Evolutionary conservation across 805 yeast genomes (phyloP), one percentile per base, ranked within the genome.

Genomic region (Candida incommunis): DNA sequence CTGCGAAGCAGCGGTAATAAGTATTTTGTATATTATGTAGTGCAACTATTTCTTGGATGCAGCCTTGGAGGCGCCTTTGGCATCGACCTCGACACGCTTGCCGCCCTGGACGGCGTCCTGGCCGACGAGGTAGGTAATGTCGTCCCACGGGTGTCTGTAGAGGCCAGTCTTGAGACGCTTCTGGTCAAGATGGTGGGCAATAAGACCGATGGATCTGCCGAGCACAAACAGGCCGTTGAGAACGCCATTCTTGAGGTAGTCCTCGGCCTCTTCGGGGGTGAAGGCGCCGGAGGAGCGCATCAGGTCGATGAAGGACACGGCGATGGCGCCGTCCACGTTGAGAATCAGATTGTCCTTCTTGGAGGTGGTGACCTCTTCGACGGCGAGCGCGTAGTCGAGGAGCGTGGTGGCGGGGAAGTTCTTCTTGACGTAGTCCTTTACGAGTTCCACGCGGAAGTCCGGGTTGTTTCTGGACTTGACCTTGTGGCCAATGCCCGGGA

Each of bases 101-200:
- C 47, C 48, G 40, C 57, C 54, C 43, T 53, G 57, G 46, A 62
- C 56, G 29, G 61, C 58, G 41, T 64, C 65, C 53, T 60, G 60
- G 43, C 65, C 65, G 43, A 65, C 64, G 45, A 65, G 52, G 52
- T 67, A 67, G 46, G 71, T 68, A 52, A 67, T 67, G 48, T 67
- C 72, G 49, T 67, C 72, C 72, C 72, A 68, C 15, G 72, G 72
- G 51, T 67, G 72, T 43, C 72, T 59, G 62, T 67, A 67, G 23
- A 67, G 58, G 23, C 71, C 71, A 41, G 71, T 67, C 58, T 66
- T 63, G 53, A 67, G 61, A 42, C 72, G 59, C 68, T 67, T 67
- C 60, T 67, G 72, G 50, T 67, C 72, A 40, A 67, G 60, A 47
- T 67, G 68, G 53, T 67, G 72, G 44, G 69, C 72, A 57, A 67